These are phyloP conservation scores for Microglena sp. DNA, from an alignment of 139 green algal species.

Conservation along the genomic window DNA sequence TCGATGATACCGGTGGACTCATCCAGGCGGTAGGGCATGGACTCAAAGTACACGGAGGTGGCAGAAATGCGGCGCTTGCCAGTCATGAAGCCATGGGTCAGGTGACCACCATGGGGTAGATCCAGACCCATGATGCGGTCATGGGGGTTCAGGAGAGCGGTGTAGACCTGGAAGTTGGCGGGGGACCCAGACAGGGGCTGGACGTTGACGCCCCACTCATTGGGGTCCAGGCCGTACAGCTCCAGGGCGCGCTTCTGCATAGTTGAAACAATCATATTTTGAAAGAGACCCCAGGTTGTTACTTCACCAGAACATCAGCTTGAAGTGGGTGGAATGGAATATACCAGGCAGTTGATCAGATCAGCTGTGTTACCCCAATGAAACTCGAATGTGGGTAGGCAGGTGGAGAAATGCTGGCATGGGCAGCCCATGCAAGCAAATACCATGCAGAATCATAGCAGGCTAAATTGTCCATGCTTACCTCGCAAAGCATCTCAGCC, in stretches of 20 bases:
- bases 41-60: constrained; percentile 93
- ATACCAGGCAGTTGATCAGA: too few species aligned
- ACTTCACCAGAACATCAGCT: too few species aligned
- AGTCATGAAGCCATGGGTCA: constrained; percentile 92
- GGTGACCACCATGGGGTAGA: constrained; percentile 82
- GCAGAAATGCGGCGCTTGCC: constrained; percentile 78
- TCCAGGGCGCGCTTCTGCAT: constrained; percentile 70
- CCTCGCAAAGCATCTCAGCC: too few species aligned
- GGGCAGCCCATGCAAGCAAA: too few species aligned
- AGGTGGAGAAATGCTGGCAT: too few species aligned
- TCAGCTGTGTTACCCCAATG: too few species aligned
- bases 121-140: constrained; percentile 96
- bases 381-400: too few species aligned
- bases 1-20: constrained; percentile 82
- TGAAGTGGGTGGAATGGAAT: too few species aligned
- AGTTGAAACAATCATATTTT: not conserved
- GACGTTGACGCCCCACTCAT: constrained; percentile 93
- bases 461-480: too few species aligned
- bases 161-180: constrained; percentile 68
- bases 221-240: constrained; percentile 65
- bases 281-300: too few species aligned
- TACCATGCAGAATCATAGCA: too few species aligned
- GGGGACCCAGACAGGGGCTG: constrained; percentile 66
- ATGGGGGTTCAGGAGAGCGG: constrained; percentile 71
- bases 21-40: constrained; percentile 91